A percentile compares a stretch with the other conserved stretches of the same genome.
Evolutionary conservation across 257 asterid species (phyloP).

Genomic region (Solanum tacnaense): DNA sequence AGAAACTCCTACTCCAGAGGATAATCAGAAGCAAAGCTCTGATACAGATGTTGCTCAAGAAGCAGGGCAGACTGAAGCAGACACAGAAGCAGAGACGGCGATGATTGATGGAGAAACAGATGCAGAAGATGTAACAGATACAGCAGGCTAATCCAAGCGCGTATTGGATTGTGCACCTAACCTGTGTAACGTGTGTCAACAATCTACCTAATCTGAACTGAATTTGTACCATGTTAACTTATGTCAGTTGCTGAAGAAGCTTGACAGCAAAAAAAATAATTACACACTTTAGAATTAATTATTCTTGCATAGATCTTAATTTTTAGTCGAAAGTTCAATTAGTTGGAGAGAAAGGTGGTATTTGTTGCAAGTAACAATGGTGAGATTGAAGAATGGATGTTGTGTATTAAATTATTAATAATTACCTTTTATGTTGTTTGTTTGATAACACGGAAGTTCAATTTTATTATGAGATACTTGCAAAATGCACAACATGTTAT

Average conservation of each 20-base stretch:
- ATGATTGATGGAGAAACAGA: constrained; percentile 45
- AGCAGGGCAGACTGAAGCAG: constrained; percentile 47
- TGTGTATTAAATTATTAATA: background rate
- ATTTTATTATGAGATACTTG: background rate
- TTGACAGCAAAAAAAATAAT: background rate
- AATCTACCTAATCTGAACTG: background rate
- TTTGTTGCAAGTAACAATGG: background rate
- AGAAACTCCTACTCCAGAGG: constrained; percentile 69
- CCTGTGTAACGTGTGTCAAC: background rate
- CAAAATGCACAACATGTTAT: background rate
- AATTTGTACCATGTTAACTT: background rate
- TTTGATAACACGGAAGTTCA: background rate
- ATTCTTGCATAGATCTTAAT: background rate
- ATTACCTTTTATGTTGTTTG: background rate
- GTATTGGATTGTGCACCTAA: background rate
- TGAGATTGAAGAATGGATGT: background rate
- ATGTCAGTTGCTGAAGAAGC: background rate
- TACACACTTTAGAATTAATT: background rate
- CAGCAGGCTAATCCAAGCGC: constrained; percentile 1
- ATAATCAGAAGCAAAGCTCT: constrained; percentile 49
- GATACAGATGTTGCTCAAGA: constrained; percentile 55
- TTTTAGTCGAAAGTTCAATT: background rate
- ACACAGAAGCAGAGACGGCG: constrained; percentile 21
- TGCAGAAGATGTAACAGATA: constrained; percentile 48
- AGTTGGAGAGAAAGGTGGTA: background rate